Conservation (phyloP, 1,139 yeast genomes). For the Yamadazyma atmosphaerica region DNA sequence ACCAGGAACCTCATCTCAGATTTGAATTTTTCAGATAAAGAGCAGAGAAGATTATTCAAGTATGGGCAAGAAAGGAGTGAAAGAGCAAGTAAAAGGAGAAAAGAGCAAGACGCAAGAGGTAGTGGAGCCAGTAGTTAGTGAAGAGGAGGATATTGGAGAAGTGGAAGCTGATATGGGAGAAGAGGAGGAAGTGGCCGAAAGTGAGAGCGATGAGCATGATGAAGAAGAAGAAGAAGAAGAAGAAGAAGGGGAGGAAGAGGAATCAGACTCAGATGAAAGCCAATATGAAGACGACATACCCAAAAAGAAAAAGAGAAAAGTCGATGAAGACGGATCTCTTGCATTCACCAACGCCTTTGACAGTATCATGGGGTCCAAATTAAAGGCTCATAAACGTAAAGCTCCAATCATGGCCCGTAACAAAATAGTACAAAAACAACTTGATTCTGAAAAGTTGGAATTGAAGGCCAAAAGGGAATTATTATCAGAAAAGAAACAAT, state of each 20-base stretch:
- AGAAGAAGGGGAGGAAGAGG: constrained; percentile 14
- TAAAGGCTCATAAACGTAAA: constrained; percentile 83
- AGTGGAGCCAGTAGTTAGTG: constrained; percentile 6
- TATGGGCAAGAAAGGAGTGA: constrained; percentile 3
- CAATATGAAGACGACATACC: constrained; percentile 42
- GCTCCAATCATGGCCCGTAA: constrained; percentile 89
- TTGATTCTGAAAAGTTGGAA: constrained; percentile 81
- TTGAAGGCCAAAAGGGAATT: constrained; percentile 76
- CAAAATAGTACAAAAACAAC: constrained; percentile 65
- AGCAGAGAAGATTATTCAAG: neutral
- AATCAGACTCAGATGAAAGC: constrained; percentile 8
- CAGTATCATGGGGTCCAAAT: constrained; percentile 80
- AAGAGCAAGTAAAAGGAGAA: neutral
- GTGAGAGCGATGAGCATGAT: constrained; percentile 3
- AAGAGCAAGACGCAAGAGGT: neutral
- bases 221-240: constrained; percentile 10
- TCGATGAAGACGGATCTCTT: constrained; percentile 64
- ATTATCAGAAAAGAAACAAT: constrained; percentile 67
- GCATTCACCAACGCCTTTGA: constrained; percentile 80
- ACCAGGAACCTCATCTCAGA: neutral
- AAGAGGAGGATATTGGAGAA: constrained; percentile 9
- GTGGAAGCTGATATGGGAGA: constrained; percentile 8
- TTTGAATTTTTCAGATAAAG: neutral
- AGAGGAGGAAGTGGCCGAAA: constrained; percentile 10
- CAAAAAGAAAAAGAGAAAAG: constrained; percentile 51